Percentiles rank a stretch among this genome's conserved stretches.
Conservation (phyloP, 345 rosid species). For the Erucastrum elatum region DNA sequence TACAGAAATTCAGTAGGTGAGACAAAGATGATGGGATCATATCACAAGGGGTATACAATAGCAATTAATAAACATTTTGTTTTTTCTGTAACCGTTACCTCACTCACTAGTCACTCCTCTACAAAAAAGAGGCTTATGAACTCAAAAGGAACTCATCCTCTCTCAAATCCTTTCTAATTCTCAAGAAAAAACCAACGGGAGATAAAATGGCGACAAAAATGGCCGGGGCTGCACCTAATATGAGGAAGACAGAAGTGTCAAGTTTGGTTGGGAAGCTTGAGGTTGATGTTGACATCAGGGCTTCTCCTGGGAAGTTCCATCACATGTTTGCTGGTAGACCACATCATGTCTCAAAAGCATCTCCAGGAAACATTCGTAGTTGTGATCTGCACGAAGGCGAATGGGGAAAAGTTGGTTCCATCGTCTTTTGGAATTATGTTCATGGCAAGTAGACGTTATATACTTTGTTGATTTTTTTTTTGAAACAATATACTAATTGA, state of each 20-base stretch:
- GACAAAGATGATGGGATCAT: conserved; percentile 3
- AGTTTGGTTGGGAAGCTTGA: conserved; percentile 18
- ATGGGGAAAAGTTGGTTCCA: conserved; percentile 36
- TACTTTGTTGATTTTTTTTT: too few relatives aligned
- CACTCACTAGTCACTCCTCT: conserved; percentile 7
- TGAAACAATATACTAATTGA: too few relatives aligned
- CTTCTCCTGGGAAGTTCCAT: conserved; percentile 29
- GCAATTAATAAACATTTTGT: conserved; percentile 12
- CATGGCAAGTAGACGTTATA: conserved; percentile 25
- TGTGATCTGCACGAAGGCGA: conserved; percentile 43
- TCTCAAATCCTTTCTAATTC: neutral
- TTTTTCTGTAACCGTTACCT: conserved; percentile 12
- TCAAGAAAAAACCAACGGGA: neutral
- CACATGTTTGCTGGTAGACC: conserved; percentile 40
- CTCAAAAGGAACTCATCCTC: conserved; percentile 11
- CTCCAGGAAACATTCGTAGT: conserved; percentile 25
- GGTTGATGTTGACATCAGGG: conserved; percentile 19
- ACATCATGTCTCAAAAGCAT: conserved; percentile 38
- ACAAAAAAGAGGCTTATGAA: conserved; percentile 6
- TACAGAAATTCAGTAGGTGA: conserved; percentile 3
- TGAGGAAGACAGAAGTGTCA: neutral
- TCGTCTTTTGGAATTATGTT: conserved; percentile 40
- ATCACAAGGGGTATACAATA: conserved; percentile 18
- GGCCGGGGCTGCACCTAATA: neutral
- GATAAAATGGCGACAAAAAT: conserved; percentile 15